Evolutionary conservation across 2,329 filamentous ascomycete species (phyloP).

Genomic region (Colletotrichum lindemuthianum): DNA sequence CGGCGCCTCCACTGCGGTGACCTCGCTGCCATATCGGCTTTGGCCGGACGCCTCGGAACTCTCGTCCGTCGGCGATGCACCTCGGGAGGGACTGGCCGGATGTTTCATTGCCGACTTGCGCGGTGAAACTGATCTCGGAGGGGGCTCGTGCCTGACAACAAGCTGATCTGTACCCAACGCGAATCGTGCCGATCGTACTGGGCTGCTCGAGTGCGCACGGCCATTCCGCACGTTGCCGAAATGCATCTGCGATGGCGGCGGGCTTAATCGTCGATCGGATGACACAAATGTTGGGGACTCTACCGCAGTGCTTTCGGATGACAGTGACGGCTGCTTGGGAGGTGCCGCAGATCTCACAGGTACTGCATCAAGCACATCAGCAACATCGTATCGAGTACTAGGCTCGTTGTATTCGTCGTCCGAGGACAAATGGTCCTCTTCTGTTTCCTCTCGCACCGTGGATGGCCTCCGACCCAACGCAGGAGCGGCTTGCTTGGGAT

Average conservation of each 20-base stretch:
- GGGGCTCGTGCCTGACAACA: constrained; percentile 73
- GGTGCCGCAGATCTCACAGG: constrained; percentile 42
- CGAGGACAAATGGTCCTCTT: constrained; percentile 48
- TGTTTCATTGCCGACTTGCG: constrained; percentile 82
- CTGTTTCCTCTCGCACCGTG: constrained; percentile 57
- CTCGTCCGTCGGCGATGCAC: constrained; percentile 61
- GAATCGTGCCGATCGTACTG: constrained; percentile 75
- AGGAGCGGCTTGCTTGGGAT: constrained; percentile 14
- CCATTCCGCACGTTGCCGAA: constrained; percentile 39
- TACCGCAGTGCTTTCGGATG: constrained; percentile 21
- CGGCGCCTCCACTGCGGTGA: constrained; percentile 45
- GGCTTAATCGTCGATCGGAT: constrained; percentile 25
- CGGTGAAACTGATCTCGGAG: constrained; percentile 76
- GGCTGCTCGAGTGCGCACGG: constrained; percentile 65
- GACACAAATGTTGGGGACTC: constrained; percentile 25
- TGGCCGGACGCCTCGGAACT: constrained; percentile 55
- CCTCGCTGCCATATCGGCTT: constrained; percentile 38
- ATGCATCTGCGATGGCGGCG: constrained; percentile 22
- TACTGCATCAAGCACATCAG: constrained; percentile 46
- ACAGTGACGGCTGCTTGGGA: constrained; percentile 26
- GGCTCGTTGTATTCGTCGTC: constrained; percentile 27
- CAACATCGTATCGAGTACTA: constrained; percentile 24
- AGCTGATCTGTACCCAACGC: constrained; percentile 65
- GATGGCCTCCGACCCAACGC: constrained; percentile 53
- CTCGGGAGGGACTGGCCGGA: constrained; percentile 61